Evolutionary conservation across 768 basidiomycete genomes (phyloP).

Genomic region (Tulasnella calospora): DNA sequence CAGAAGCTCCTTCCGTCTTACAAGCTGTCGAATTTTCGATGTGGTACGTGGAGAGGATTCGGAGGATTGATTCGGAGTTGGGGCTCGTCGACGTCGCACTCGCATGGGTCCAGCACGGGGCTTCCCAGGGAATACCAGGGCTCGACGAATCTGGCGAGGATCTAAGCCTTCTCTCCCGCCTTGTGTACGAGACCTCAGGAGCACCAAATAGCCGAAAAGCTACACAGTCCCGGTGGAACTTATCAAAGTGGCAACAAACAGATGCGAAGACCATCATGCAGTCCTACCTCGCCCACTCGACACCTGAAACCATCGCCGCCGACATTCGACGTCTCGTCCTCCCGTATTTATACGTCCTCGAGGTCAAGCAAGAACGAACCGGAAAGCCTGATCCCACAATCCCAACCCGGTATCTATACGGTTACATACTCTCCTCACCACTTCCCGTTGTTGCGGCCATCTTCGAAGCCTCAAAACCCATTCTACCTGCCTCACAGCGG

Average conservation of each 20-base stretch:
- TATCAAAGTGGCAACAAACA: constrained; percentile 67
- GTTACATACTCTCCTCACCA: constrained; percentile 64
- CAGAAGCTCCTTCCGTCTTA: constrained; percentile 36
- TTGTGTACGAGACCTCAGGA: constrained; percentile 68
- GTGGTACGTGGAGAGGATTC: constrained; percentile 74
- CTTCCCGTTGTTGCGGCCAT: constrained; percentile 66
- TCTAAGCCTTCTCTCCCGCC: constrained; percentile 73
- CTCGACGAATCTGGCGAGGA: constrained; percentile 91
- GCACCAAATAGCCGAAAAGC: constrained; percentile 32
- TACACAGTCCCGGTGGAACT: constrained; percentile 54
- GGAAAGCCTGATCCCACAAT: constrained; percentile 64
- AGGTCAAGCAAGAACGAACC: constrained; percentile 77
- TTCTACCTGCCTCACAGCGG: constrained; percentile 61
- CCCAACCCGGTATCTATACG: constrained; percentile 60
- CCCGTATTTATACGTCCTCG: constrained; percentile 90
- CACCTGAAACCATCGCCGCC: constrained; percentile 54
- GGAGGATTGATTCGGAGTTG: constrained; percentile 54
- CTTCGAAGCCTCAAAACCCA: constrained; percentile 90
- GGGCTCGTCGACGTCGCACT: constrained; percentile 80
- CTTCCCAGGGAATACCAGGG: constrained; percentile 66
- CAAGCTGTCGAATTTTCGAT: constrained; percentile 49
- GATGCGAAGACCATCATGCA: constrained; percentile 58
- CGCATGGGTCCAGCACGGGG: constrained; percentile 76
- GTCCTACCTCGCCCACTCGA: constrained; percentile 73
- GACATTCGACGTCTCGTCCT: constrained; percentile 75